Evolutionary conservation across 2,329 filamentous ascomycete species (phyloP).

Genomic region (Arthrobotrys sphaeroides): DNA sequence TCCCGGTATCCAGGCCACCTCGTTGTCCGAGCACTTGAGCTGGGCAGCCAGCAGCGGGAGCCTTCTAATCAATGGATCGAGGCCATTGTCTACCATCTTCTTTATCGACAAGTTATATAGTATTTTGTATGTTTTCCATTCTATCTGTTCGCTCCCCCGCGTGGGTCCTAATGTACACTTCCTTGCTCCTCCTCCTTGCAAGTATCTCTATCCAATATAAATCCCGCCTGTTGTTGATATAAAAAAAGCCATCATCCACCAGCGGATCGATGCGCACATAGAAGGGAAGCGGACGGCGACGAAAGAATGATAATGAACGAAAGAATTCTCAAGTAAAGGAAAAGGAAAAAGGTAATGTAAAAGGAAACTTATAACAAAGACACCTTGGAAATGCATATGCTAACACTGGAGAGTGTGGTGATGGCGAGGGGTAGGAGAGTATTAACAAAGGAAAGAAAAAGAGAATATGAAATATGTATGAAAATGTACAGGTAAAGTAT

Average conservation of each 20-base stretch:
- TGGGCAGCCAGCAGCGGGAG: neutral
- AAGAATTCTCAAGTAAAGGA: neutral
- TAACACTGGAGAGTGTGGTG: neutral
- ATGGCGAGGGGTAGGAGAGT: neutral
- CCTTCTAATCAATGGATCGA: neutral
- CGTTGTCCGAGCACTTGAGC: too few species aligned
- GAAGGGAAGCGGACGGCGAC: neutral
- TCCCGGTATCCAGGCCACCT: neutral
- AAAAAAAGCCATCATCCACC: slow-evolving; percentile 24
- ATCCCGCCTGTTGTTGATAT: neutral
- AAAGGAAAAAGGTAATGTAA: neutral
- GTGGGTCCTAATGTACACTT: neutral
- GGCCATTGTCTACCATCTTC: too few species aligned
- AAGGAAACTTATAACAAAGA: slow-evolving; percentile 20
- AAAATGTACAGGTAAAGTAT: slow-evolving; percentile 17
- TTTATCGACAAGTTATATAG: neutral
- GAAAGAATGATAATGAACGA: neutral
- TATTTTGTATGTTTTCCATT: slow-evolving; percentile 3
- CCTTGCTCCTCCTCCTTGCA: neutral
- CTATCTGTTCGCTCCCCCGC: neutral
- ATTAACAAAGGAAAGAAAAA: slow-evolving; percentile 37
- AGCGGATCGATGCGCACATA: slow-evolving; percentile 20
- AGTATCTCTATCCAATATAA: neutral
- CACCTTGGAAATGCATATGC: slow-evolving; percentile 40
- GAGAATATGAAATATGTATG: neutral